phyloP scores from a whole-genome alignment of 129 eudicot species.

The Logfia minima region DNA sequence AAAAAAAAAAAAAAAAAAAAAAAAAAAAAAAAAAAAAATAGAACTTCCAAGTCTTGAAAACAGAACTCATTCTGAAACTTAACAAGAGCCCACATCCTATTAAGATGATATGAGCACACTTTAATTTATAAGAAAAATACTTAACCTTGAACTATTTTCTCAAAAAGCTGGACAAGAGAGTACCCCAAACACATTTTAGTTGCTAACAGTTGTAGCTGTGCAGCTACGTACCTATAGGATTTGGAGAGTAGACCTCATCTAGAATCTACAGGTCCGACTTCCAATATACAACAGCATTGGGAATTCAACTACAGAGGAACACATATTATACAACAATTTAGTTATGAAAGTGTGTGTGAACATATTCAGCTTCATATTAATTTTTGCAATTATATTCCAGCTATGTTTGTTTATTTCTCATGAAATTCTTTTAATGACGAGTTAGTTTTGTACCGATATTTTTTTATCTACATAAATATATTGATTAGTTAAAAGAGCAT shows the following conservation, averaged over 20 bases:
- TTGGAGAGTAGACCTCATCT: constrained; percentile 5
- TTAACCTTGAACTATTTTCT: background rate
- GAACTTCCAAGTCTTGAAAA: background rate
- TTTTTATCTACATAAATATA: constrained; percentile 19
- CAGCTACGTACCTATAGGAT: background rate
- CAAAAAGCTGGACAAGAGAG: background rate
- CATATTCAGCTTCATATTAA: constrained; percentile 14
- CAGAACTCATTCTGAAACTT: background rate
- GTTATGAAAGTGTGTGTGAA: constrained; percentile 4
- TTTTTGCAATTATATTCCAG: background rate
- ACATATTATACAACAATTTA: constrained; percentile 1
- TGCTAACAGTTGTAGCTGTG: background rate
- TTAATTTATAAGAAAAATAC: background rate
- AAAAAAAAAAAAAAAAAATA: background rate
- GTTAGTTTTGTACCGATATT: background rate
- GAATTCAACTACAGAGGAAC: constrained; percentile 6
- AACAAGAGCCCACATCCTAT: background rate
- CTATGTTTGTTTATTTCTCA: background rate
- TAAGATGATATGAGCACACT: background rate
- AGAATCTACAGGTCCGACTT: constrained; percentile 24
- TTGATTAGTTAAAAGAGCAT: constrained; percentile 4
- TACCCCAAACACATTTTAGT: background rate
- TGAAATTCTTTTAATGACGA: background rate
- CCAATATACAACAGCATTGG: constrained; percentile 13
- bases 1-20: too few species aligned